Conservation (phyloP, 495 filamentous ascomycete genomes). For the Aspergillus diversus region DNA sequence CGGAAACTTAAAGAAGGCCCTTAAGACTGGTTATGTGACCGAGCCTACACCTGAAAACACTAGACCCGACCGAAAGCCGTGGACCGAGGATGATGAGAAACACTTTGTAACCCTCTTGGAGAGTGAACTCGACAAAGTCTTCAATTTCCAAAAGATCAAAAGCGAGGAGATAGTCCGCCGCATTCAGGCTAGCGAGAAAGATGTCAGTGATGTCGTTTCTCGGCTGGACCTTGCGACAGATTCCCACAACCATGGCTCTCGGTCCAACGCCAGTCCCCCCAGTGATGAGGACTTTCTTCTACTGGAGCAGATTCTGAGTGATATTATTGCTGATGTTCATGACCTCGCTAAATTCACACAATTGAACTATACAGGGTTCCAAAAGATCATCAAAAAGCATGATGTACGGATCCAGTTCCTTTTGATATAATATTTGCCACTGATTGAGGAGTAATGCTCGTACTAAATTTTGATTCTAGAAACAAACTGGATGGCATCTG, state of each 20-base stretch:
- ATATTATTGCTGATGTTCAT: conserved; percentile 98
- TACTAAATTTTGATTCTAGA: conserved; percentile 54
- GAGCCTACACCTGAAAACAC: conserved; percentile 56
- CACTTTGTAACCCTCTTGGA: conserved; percentile 86
- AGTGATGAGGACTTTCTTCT: conserved; percentile 92
- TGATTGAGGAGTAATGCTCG: neutral
- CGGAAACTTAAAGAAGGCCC: conserved; percentile 84
- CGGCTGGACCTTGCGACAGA: conserved; percentile 55
- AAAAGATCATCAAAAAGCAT: conserved; percentile 99
- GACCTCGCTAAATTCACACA: conserved; percentile 98
- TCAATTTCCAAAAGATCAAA: conserved; percentile 94
- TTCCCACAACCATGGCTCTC: conserved; percentile 24
- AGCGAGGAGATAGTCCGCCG: conserved; percentile 89
- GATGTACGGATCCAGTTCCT: conserved; percentile 62
- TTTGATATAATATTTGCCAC: too few species aligned
- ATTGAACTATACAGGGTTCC: conserved; percentile 98
- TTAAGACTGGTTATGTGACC: conserved; percentile 72
- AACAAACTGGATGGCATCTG: conserved; percentile 92
- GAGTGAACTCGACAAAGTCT: conserved; percentile 92
- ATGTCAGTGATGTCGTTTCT: conserved; percentile 84
- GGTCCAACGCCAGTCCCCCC: conserved; percentile 34
- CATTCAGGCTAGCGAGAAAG: conserved; percentile 82
- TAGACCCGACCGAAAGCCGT: conserved; percentile 64
- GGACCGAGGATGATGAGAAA: conserved; percentile 92
- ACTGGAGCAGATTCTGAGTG: conserved; percentile 92